Evolutionary conservation across 2,329 filamentous ascomycete species (phyloP).

Genomic region (Calonectria crousiana): DNA sequence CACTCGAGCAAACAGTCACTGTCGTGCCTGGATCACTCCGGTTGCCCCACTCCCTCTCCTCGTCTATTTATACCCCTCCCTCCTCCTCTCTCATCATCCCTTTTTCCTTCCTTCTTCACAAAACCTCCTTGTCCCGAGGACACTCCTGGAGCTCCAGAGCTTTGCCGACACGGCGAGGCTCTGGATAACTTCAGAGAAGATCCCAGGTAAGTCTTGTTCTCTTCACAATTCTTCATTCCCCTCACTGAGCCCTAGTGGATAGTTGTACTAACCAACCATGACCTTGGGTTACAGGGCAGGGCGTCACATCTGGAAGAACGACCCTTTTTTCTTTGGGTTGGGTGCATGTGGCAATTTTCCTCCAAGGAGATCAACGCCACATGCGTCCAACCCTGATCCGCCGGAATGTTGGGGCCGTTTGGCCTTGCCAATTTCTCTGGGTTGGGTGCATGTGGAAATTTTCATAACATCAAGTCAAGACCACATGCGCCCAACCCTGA

Average conservation of each 20-base stretch:
- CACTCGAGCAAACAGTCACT: slow-evolving; percentile 6
- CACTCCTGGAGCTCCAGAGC: background rate
- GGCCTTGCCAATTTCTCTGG: background rate
- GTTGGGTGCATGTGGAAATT: background rate
- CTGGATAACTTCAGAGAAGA: background rate
- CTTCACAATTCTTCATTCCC: background rate
- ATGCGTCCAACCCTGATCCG: background rate
- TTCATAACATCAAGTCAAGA: background rate
- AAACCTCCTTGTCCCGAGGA: background rate
- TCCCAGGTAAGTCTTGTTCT: background rate
- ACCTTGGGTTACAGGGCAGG: background rate
- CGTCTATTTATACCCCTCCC: slow-evolving; percentile 27
- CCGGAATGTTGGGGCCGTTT: background rate
- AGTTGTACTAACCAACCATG: background rate
- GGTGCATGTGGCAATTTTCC: background rate
- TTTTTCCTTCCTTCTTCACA: slow-evolving; percentile 9
- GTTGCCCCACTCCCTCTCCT: slow-evolving; percentile 12
- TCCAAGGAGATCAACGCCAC: background rate
- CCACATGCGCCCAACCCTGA: background rate
- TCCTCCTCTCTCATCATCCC: background rate
- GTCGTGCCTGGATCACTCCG: slow-evolving; percentile 21
- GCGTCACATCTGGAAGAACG: background rate
- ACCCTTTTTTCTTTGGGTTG: background rate
- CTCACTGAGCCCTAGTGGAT: background rate
- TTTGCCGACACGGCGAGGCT: background rate